Base-by-base conservation (phyloP, 495 filamentous ascomycete genomes). In the Gamarada debralockiae region DNA sequence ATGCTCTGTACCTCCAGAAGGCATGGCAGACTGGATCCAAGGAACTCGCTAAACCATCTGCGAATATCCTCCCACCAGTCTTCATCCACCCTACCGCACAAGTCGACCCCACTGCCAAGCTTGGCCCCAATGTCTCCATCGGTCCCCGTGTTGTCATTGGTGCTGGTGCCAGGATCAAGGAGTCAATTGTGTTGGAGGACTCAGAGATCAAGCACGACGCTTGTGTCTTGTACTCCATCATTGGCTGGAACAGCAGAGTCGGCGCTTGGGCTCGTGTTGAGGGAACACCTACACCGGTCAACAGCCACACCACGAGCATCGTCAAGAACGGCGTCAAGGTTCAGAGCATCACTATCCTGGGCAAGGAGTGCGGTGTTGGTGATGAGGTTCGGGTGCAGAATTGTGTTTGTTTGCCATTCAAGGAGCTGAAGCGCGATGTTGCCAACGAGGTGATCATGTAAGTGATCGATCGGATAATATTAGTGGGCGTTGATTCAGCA, bases 321-420 rank as follows among this genome's bases (percentile, higher is more conserved):
- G 73, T 97, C 63, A 97, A 95, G 81, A 93, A 96, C 57, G 93
- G 93, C 27, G 82, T 97, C 70, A 97, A 97, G 77, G 95, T 98
- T 47, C 93, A 98, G 76, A 96, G 90, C 71, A 96, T 98, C 66
- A 97, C 92, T 31, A 98, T 97, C 59, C 73, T 98, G 57, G 93
- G 92, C 65, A 96, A 97, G 76, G 93, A 98, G 69, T 97, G 95
- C 64, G 85, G 75, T 27, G 95, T 97, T 45, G 91, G 84, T 1
- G 93, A 99, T 61, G 93, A 99, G 66, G 87, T 99, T 24, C 83
- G 91, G 48, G 91, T 99, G 59, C 93, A 97, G 74, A 99, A 99
- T 73, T 99, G 93, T 67, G 86, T 99, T 52, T 97, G 93, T 70
- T 70, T 99, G 74, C 93, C 93, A 21, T 96, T 92, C 68, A 99